These are phyloP conservation scores for Massarina eburnea DNA, from an alignment of 2,329 filamentous ascomycete species.

Conservation along the genomic window DNA sequence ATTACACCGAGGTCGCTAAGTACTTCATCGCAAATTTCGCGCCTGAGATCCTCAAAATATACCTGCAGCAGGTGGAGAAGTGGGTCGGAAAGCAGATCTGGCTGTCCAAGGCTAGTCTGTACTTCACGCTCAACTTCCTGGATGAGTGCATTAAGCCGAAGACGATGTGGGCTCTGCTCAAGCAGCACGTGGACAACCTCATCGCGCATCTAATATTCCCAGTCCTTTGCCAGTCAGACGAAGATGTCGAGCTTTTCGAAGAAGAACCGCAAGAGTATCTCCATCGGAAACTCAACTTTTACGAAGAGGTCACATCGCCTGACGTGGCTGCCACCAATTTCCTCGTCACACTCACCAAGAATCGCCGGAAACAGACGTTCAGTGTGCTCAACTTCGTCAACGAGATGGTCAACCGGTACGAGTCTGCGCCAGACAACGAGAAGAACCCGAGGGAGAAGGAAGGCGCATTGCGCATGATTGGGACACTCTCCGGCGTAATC, in stretches of 20 bases:
- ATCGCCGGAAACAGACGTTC: constrained; percentile 92
- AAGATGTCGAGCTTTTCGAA: constrained; percentile 92
- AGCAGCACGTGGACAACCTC: constrained; percentile 88
- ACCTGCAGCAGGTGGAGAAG: constrained; percentile 91
- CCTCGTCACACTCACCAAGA: constrained; percentile 90
- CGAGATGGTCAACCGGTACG: constrained; percentile 89
- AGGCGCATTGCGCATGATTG: constrained; percentile 95
- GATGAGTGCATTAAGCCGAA: constrained; percentile 98
- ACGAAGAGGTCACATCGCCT: constrained; percentile 92
- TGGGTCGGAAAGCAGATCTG: constrained; percentile 95
- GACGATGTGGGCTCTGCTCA: constrained; percentile 92
- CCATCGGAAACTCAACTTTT: constrained; percentile 95
- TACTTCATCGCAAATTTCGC: constrained; percentile 89
- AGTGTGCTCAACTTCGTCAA: constrained; percentile 95
- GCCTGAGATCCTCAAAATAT: constrained; percentile 93
- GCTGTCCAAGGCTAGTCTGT: constrained; percentile 92
- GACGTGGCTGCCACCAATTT: constrained; percentile 97
- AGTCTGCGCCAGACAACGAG: constrained; percentile 77
- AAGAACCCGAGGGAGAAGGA: constrained; percentile 97
- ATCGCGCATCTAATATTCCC: constrained; percentile 96
- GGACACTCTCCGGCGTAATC: constrained; percentile 89
- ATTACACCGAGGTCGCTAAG: constrained; percentile 82
- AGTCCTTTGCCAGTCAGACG: constrained; percentile 85
- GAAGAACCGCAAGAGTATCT: constrained; percentile 95
- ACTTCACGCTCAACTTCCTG: constrained; percentile 90